Evolutionary conservation across 2,329 filamentous ascomycete genomes (phyloP), one percentile per base, ranked within the genome.

Genomic region (Aspergillus neotritici): DNA sequence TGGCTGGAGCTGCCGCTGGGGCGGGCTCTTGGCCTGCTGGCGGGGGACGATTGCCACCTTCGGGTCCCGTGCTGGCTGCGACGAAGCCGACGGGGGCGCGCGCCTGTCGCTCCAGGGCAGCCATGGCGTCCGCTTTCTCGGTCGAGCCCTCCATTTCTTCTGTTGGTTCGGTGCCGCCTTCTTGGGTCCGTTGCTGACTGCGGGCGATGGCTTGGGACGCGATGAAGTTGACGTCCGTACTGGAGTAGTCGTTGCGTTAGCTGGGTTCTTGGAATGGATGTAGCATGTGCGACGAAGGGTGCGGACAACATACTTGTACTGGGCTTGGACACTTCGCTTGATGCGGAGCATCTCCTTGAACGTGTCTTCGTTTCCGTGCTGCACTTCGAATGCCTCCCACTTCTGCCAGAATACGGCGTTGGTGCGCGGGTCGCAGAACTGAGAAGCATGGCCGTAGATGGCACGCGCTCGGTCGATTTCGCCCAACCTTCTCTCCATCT

Each of bases 331-430:
- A 67, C 88, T 95, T 63, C 93, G 78, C 76, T 97, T 98, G 74
- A 98, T 89, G 25, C 93, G 84, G 50, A 97, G 76, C 93, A 98
- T 98, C 65, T 98, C 93, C 73, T 95, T 96, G 77, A 94, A 98
- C 0, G 94, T 98, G 65, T 98, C 93, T 66, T 98, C 94, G 69
- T 98, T 98, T 52, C 93, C 93, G 62, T 98, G 93, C 64, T 94
- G 86, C 15, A 97, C 89, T 68, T 98, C 94, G 66, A 98, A 98
- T 42, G 83, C 78, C 67, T 98, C 93, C 93, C 93, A 98, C 65
- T 91, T 94, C 56, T 83, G 78, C 94, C 94, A 98, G 70, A 97
- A 98, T 12, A 79, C 82, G 6, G 86, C 83, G 54, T 87, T 89
- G 11, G 88, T 94, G 41, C 94, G 78, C 7, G 93, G 93, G 65